Evolutionary conservation across 768 basidiomycete genomes (phyloP).

Genomic region (Pulveroboletus sp.): DNA sequence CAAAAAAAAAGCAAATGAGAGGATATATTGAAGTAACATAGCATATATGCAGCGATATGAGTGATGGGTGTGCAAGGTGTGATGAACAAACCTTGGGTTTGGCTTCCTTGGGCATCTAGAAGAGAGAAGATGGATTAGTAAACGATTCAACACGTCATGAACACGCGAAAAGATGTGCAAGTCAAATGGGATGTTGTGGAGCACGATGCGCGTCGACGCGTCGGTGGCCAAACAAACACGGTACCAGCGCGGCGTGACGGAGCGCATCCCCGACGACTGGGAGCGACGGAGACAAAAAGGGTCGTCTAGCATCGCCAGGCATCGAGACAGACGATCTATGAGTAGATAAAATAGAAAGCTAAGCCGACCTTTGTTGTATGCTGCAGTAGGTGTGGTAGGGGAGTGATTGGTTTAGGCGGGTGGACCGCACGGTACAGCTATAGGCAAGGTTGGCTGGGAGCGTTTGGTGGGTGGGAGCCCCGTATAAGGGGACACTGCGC

Average conservation of each 20-base stretch:
- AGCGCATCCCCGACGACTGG: constrained; percentile 25
- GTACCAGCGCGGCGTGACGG: constrained; percentile 18
- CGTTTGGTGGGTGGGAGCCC: constrained; percentile 36
- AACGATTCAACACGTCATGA: constrained; percentile 38
- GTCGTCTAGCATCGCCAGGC: constrained; percentile 12
- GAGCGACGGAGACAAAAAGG: constrained; percentile 7
- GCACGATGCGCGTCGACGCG: constrained; percentile 35
- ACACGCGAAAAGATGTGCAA: constrained; percentile 29
- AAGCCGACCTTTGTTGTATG: constrained; percentile 28
- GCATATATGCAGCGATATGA: constrained; percentile 18
- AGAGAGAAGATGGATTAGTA: constrained; percentile 31
- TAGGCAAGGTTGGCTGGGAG: constrained; percentile 35
- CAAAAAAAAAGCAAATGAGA: not conserved
- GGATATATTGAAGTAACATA: constrained; percentile 5
- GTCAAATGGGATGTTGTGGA: constrained; percentile 24
- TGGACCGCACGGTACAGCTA: constrained; percentile 33
- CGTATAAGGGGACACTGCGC: constrained; percentile 30
- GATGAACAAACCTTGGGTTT: constrained; percentile 58
- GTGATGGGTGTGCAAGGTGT: constrained; percentile 1
- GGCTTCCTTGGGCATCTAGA: constrained; percentile 76
- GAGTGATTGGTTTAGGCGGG: constrained; percentile 32
- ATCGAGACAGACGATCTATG: constrained; percentile 24
- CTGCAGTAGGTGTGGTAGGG: constrained; percentile 22
- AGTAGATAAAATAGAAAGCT: constrained; percentile 17
- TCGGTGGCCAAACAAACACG: constrained; percentile 35